These are phyloP conservation scores for Eutypa lata DNA, from an alignment of 2,329 filamentous ascomycete genomes.

Conservation along the genomic window DNA sequence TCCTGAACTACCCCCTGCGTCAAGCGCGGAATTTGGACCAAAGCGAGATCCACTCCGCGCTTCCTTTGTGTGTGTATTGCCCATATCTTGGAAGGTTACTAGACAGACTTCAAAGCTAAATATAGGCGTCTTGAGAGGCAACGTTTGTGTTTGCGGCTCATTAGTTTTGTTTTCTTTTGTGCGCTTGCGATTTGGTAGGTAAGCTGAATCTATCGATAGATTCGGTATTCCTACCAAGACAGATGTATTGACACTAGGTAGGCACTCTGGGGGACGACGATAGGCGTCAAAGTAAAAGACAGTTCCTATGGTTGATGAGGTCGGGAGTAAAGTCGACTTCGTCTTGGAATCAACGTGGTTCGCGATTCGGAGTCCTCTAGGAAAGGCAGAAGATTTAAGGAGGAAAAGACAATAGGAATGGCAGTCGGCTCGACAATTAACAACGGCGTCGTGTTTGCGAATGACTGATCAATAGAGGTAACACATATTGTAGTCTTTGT, in stretches of 20 bases:
- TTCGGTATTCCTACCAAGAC: not conserved
- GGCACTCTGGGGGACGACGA: too few relatives aligned
- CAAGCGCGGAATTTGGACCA: conserved; percentile 11
- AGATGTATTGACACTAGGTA: not conserved
- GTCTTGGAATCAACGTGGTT: not conserved
- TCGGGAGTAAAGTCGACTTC: not conserved
- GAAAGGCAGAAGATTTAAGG: not conserved
- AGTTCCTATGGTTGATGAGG: too few relatives aligned
- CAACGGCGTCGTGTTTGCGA: not conserved
- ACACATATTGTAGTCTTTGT: not conserved
- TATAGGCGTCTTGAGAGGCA: not conserved
- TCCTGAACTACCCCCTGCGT: conserved; percentile 16
- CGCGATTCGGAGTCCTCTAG: not conserved
- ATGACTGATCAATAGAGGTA: not conserved
- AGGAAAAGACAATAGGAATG: not conserved
- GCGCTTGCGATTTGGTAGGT: too few relatives aligned
- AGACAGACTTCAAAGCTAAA: not conserved
- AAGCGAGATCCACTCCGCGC: conserved; percentile 15
- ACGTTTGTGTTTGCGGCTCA: not conserved
- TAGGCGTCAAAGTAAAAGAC: too few relatives aligned
- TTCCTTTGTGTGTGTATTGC: conserved; percentile 25
- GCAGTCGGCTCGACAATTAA: not conserved
- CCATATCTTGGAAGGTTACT: conserved; percentile 12
- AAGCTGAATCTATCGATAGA: not conserved
- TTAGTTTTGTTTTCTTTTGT: not conserved